Percentiles rank a stretch among this genome's conserved stretches.
phyloP scores from a whole-genome alignment of 2,329 filamentous ascomycete species.

The Metarhizium humberi region DNA sequence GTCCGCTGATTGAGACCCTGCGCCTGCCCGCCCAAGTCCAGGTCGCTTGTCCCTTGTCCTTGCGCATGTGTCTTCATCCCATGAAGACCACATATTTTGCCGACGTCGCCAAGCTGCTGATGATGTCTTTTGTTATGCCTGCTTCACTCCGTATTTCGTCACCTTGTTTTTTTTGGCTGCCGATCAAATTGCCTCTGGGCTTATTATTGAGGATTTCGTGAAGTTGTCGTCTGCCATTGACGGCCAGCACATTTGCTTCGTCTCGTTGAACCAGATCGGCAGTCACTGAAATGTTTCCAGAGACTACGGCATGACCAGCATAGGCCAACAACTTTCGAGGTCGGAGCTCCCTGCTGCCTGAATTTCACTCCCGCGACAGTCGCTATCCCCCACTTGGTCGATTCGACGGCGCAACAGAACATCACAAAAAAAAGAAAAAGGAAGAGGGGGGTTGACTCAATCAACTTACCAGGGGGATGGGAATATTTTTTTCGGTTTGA shows the following conservation, averaged over 20 bases:
- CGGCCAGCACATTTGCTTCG: neutral
- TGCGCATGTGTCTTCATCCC: neutral
- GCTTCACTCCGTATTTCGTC: neutral
- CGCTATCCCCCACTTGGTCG: neutral
- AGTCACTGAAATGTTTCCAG: neutral
- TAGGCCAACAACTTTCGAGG: neutral
- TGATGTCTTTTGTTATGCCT: neutral
- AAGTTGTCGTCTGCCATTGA: neutral
- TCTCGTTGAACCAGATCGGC: neutral
- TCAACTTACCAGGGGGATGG: conserved; percentile 17
- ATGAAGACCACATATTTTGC: neutral
- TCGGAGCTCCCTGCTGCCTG: neutral
- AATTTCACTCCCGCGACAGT: neutral
- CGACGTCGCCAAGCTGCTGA: neutral
- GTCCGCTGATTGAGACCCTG: conserved; percentile 1
- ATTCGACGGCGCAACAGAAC: neutral
- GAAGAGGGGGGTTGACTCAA: neutral
- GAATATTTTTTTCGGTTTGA: conserved; percentile 10
- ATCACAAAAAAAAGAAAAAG: neutral
- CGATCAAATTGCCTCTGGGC: neutral
- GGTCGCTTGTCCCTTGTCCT: neutral
- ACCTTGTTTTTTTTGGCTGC: neutral
- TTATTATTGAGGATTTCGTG: neutral
- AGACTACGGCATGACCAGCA: neutral
- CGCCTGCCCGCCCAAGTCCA: neutral